These are phyloP conservation scores for Bassia scoparia DNA, from an alignment of 148 eudicot genomes.

Conservation along the genomic window DNA sequence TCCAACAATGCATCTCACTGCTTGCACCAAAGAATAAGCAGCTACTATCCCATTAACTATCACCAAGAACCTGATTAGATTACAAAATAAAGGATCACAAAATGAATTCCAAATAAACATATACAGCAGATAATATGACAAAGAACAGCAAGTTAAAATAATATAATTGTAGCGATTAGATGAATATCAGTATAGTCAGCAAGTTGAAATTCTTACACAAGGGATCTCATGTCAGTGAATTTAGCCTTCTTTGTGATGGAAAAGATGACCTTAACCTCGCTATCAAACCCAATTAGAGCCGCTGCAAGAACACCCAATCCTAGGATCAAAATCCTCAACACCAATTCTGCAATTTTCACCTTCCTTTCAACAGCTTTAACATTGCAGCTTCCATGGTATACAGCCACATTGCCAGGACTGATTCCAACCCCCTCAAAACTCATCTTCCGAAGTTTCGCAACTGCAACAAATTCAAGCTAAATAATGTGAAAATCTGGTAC, in stretches of 20 bases:
- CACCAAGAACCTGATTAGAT: slow-evolving; percentile 64
- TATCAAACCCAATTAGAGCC: slow-evolving; percentile 54
- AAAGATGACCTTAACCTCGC: slow-evolving; percentile 70
- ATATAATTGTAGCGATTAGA: background rate
- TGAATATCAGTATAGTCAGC: background rate
- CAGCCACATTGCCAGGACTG: slow-evolving; percentile 72
- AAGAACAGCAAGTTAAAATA: background rate
- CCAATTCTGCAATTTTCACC: slow-evolving; percentile 62
- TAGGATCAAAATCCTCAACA: slow-evolving; percentile 58
- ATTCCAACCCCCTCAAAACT: slow-evolving; percentile 29
- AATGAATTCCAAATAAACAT: background rate
- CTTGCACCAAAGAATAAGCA: slow-evolving; percentile 71
- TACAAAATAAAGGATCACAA: background rate
- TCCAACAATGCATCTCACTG: slow-evolving; percentile 65
- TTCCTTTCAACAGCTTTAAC: slow-evolving; percentile 50
- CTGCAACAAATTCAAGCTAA: background rate
- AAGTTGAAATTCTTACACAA: slow-evolving; percentile 54
- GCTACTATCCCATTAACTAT: slow-evolving; percentile 71
- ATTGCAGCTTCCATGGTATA: slow-evolving; percentile 46
- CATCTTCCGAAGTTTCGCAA: slow-evolving; percentile 25
- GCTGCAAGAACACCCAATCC: slow-evolving; percentile 57
- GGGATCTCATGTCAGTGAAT: slow-evolving; percentile 83
- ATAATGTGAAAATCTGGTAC: background rate
- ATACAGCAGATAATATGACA: background rate
- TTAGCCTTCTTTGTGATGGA: slow-evolving; percentile 65